Evolutionary conservation across 2,329 filamentous ascomycete species (phyloP).

Genomic region (Beauveria sp.): DNA sequence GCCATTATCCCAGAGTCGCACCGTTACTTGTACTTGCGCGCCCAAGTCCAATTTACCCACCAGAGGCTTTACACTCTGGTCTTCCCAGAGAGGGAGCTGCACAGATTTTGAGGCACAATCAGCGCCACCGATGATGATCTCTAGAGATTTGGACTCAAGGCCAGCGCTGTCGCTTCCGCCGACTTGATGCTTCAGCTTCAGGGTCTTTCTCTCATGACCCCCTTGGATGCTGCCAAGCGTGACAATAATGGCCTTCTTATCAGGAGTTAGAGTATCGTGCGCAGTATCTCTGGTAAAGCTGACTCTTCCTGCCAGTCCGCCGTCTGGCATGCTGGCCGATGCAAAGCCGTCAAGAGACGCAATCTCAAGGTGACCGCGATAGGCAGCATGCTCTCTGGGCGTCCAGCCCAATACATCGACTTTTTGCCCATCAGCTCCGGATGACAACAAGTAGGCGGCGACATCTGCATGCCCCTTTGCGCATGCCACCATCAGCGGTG

Average conservation of each 20-base stretch:
- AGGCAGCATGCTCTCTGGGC: conserved; percentile 26
- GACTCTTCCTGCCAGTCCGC: background rate
- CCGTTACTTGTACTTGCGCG: conserved; percentile 13
- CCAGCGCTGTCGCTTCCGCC: too few relatives aligned
- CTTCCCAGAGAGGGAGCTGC: conserved; percentile 20
- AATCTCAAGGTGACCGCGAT: conserved; percentile 24
- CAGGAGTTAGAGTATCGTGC: background rate
- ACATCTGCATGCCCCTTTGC: conserved; percentile 19
- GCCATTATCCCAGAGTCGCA: conserved; percentile 16
- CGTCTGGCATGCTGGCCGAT: background rate
- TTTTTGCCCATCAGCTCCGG: conserved; percentile 14
- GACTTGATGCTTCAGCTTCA: background rate
- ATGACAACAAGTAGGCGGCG: conserved; percentile 21
- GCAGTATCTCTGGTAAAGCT: background rate
- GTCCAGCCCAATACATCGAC: conserved; percentile 23
- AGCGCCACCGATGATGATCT: conserved; percentile 11
- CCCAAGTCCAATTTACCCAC: conserved; percentile 15
- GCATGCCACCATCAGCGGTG: conserved; percentile 25
- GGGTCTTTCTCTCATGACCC: conserved; percentile 6
- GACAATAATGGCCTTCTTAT: conserved; percentile 10
- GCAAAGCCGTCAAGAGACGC: conserved; percentile 14
- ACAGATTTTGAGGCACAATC: conserved; percentile 9
- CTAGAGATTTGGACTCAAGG: background rate
- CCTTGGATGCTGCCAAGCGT: conserved; percentile 14
- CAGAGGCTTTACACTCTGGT: conserved; percentile 17